A percentile compares a stretch with the other conserved stretches of the same genome.
Conservation (phyloP, 1,284 basidiomycete genomes). For the Athelia sp. region DNA sequence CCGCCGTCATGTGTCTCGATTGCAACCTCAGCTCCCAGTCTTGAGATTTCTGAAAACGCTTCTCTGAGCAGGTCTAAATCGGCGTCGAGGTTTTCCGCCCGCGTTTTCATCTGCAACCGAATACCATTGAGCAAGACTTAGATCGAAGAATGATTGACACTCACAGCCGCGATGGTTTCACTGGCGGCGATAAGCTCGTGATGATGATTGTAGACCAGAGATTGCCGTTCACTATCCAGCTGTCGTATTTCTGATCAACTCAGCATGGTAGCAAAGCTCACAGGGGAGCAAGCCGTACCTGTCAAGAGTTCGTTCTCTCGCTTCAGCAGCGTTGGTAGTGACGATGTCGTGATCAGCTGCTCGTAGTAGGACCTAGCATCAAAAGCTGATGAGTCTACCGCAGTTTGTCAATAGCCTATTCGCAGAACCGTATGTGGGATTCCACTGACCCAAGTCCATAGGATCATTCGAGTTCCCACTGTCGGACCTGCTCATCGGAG, state of each 20-base stretch:
- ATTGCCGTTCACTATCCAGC: conserved; percentile 84
- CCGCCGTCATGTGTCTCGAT: conserved; percentile 29
- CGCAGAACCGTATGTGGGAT: background rate
- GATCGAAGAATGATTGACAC: background rate
- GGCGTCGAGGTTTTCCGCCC: conserved; percentile 76
- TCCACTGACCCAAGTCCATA: conserved; percentile 67
- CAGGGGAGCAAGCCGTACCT: conserved; percentile 33
- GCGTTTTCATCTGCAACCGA: conserved; percentile 74
- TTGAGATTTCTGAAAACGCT: conserved; percentile 82
- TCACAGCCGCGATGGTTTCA: conserved; percentile 84
- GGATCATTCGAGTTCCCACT: conserved; percentile 46
- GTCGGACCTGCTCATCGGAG: conserved; percentile 44
- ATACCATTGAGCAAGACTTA: conserved; percentile 1
- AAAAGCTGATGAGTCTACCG: conserved; percentile 71
- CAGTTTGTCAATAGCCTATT: conserved; percentile 1
- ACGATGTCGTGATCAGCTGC: conserved; percentile 76
- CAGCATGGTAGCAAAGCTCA: background rate
- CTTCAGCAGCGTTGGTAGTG: conserved; percentile 66
- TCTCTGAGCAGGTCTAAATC: conserved; percentile 76
- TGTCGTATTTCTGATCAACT: conserved; percentile 71
- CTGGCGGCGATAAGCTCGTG: conserved; percentile 90
- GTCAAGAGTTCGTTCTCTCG: conserved; percentile 73
- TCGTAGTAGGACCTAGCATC: conserved; percentile 80
- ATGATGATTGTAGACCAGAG: conserved; percentile 91
- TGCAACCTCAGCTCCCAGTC: conserved; percentile 66